phyloP scores from a whole-genome alignment of 768 basidiomycete species.

The Saitozyma podzolica region DNA sequence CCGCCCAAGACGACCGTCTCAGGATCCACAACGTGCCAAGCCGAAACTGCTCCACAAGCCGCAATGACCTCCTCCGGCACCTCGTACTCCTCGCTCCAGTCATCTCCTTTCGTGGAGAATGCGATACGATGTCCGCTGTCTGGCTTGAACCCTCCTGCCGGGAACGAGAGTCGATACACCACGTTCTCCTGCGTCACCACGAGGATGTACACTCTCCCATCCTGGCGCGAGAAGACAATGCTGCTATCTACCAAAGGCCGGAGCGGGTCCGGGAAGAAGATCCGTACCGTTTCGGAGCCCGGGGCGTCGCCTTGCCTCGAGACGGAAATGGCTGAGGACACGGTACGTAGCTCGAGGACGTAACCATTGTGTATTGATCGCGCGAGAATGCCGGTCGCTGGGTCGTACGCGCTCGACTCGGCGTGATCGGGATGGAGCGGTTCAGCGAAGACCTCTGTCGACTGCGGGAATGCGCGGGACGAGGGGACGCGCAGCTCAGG shows the following conservation, averaged over 20 bases:
- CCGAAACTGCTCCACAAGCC: conserved; percentile 22
- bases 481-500: conserved; percentile 31
- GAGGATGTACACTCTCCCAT: conserved; percentile 29
- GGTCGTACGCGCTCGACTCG: conserved; percentile 27
- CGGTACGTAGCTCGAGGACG: conserved; percentile 38
- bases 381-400: conserved; percentile 30
- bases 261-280: conserved; percentile 42
- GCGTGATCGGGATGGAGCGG: conserved; percentile 48
- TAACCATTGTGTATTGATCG: conserved; percentile 43
- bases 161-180: conserved; percentile 33
- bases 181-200: conserved; percentile 31
- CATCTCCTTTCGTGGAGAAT: conserved; percentile 25
- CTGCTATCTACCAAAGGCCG: conserved; percentile 24
- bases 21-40: conserved; percentile 34
- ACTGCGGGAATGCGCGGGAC: conserved; percentile 20
- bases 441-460: conserved; percentile 8
- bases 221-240: conserved; percentile 18
- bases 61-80: conserved; percentile 31
- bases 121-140: conserved; percentile 17
- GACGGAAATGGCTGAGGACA: conserved; percentile 11
- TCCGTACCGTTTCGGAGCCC: conserved; percentile 31
- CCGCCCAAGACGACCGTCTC: conserved; percentile 36
- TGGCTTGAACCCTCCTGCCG: conserved; percentile 18
- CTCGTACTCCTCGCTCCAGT: conserved; percentile 41
- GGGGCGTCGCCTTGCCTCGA: conserved; percentile 5